phyloP scores from a whole-genome alignment of 2,329 filamentous ascomycete genomes.

The Aspergillus persii region DNA sequence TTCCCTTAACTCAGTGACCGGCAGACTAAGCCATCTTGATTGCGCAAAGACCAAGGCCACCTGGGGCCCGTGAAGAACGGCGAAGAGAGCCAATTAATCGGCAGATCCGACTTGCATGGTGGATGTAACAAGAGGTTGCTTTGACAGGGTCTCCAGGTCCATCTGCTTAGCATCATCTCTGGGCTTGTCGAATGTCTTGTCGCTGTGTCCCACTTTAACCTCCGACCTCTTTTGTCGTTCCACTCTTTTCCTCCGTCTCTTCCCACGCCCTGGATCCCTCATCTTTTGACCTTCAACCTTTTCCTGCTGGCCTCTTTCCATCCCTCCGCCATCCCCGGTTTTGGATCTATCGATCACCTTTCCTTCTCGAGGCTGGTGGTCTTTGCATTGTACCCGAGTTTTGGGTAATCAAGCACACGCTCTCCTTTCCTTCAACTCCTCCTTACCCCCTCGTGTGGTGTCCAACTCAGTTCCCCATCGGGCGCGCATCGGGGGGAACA shows the following conservation, averaged over 20 bases:
- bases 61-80: conserved; percentile 17
- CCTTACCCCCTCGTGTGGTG: conserved; percentile 5
- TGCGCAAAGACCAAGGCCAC: conserved; percentile 11
- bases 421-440: not conserved
- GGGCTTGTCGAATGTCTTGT: conserved; percentile 4
- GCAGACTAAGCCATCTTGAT: conserved; percentile 10
- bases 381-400: not conserved
- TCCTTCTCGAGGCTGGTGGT: not conserved
- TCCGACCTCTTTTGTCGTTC: not conserved
- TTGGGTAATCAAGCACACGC: not conserved
- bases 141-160: conserved; percentile 10
- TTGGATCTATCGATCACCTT: not conserved
- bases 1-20: not conserved
- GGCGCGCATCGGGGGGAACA: conserved; percentile 8
- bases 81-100: conserved; percentile 11
- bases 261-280: not conserved
- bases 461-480: conserved; percentile 8
- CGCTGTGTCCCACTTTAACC: not conserved
- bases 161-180: conserved; percentile 14
- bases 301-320: conserved; percentile 1
- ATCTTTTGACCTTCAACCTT: not conserved
- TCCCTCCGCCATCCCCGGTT: not conserved
- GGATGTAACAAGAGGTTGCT: conserved; percentile 9
- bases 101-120: not conserved
- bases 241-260: conserved; percentile 4